Base-by-base conservation (phyloP, 768 basidiomycete genomes). In the Suillus decipiens region DNA sequence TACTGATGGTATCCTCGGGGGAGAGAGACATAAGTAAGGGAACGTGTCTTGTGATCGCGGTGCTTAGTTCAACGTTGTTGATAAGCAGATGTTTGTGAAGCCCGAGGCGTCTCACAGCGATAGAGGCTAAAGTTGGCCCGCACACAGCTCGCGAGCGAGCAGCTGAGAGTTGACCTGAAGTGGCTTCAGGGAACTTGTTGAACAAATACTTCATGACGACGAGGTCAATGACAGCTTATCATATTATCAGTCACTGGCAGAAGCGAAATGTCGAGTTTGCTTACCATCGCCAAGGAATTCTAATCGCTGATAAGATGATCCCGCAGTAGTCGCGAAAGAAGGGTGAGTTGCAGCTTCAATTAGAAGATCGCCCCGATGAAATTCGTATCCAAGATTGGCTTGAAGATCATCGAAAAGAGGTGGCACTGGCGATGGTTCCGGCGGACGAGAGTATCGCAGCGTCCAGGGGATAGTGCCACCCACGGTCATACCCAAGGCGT, bases 271-370 rank as follows among this genome's bases (percentile, higher is more conserved):
- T 37, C n/a, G 39, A 9, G 54, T 63, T 12, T 17, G 71, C 86
- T 76, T 72, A 94, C 93, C 91, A 71, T 96, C 95, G 37, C 95
- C 95, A 3, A 96, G 81, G 68, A 94, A 95, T 68, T 96, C 95
- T 12, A 95, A 77, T 15, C 95, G 84, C 65, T 96, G 90, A 73
- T 96, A 96, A 3, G 90, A 92, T 7, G 84, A 78, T 11, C 80
- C 80, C 14, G 80, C 82, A 1, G 76, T 76, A 5, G 75, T 72
- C 11, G 81, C 78, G 67, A 91, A 91, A 0, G 92, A 93, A 0
- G 93, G 90, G 71, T 96, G 95, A 0, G 92, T 93, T n/a, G 94
- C 75, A 10, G 93, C 93, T 75, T 94, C 88, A 9, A 90, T 69
- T 2, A 96, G 75, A 17, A 92, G 73, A 55, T 82, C 79, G n/a